These are phyloP conservation scores for Malassezia pachydermatis DNA, from an alignment of 1,284 basidiomycete species.

Conservation along the genomic window DNA sequence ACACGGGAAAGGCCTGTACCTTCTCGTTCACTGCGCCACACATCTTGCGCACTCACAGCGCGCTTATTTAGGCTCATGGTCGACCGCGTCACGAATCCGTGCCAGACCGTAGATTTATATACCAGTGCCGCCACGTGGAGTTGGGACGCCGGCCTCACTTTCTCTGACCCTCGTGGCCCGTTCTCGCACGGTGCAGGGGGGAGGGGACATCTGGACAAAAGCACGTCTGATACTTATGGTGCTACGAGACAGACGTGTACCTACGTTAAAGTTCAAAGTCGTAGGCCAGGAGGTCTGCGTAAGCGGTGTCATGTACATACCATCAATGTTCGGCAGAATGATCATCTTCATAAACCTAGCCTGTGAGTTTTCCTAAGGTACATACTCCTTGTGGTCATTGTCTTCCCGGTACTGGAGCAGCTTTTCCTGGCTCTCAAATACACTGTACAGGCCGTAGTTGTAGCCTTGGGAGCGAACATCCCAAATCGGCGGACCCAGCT, in stretches of 20 bases:
- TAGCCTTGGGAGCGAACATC: slow-evolving; percentile 32
- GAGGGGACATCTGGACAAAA: too few species aligned
- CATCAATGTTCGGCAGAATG: slow-evolving; percentile 29
- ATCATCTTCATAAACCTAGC: slow-evolving; percentile 32
- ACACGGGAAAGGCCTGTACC: slow-evolving; percentile 2
- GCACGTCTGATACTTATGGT: too few species aligned
- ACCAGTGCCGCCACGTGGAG: too few species aligned
- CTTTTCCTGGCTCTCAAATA: slow-evolving; percentile 26
- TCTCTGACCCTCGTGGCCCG: too few species aligned
- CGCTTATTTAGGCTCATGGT: slow-evolving; percentile 17
- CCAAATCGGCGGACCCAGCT: slow-evolving; percentile 34
- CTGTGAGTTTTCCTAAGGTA: slow-evolving; percentile 12
- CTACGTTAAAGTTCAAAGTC: slow-evolving; percentile 28
- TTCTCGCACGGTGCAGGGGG: too few species aligned
- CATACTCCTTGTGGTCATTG: slow-evolving; percentile 39
- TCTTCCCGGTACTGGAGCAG: slow-evolving; percentile 37
- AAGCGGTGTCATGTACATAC: neutral
- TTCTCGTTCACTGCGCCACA: slow-evolving; percentile 1
- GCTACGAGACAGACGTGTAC: neutral
- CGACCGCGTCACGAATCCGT: too few species aligned
- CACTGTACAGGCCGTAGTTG: slow-evolving; percentile 37
- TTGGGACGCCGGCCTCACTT: too few species aligned
- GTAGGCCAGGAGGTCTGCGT: slow-evolving; percentile 30
- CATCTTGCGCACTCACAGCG: slow-evolving; percentile 11
- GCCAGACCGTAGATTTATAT: too few species aligned